These are phyloP conservation scores for Metarhizium sp. DNA, from an alignment of 2,329 filamentous ascomycete genomes.

Conservation along the genomic window DNA sequence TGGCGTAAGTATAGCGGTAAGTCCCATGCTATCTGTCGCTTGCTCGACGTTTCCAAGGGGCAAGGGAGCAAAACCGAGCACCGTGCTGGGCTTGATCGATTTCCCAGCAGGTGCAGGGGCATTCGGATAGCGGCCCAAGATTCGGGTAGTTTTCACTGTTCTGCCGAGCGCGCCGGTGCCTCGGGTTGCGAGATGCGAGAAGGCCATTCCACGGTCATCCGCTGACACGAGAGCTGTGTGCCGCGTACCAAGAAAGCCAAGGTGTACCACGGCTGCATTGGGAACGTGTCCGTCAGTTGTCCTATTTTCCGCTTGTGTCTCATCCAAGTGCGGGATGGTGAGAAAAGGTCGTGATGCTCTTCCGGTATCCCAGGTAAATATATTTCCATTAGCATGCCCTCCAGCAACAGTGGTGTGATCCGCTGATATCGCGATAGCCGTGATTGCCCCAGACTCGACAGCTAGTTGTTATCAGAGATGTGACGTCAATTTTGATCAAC, in stretches of 20 bases:
- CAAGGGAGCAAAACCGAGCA: constrained; percentile 81
- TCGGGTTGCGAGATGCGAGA: constrained; percentile 88
- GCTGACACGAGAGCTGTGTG: constrained; percentile 93
- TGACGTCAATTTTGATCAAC: neutral
- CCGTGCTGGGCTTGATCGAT: constrained; percentile 81
- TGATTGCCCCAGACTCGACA: constrained; percentile 81
- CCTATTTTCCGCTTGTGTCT: constrained; percentile 52
- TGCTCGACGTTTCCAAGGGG: constrained; percentile 93
- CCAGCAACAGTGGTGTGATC: constrained; percentile 88
- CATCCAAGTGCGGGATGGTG: constrained; percentile 68
- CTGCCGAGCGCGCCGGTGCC: constrained; percentile 81
- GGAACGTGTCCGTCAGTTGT: constrained; percentile 75
- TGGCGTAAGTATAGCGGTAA: constrained; percentile 92
- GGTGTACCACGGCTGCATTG: constrained; percentile 69
- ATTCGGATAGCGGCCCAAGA: constrained; percentile 83
- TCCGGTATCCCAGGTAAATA: constrained; percentile 93
- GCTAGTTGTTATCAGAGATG: constrained; percentile 37
- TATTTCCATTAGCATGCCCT: constrained; percentile 80
- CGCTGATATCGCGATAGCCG: constrained; percentile 80
- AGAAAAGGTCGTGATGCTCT: constrained; percentile 81
- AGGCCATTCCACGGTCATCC: constrained; percentile 93
- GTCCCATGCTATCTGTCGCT: constrained; percentile 73
- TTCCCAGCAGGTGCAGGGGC: constrained; percentile 52
- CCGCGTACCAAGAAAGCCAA: constrained; percentile 90
- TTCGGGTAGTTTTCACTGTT: constrained; percentile 79